Conservation (phyloP, 1,139 yeast species). For the Yamadazyma jaroonii region DNA sequence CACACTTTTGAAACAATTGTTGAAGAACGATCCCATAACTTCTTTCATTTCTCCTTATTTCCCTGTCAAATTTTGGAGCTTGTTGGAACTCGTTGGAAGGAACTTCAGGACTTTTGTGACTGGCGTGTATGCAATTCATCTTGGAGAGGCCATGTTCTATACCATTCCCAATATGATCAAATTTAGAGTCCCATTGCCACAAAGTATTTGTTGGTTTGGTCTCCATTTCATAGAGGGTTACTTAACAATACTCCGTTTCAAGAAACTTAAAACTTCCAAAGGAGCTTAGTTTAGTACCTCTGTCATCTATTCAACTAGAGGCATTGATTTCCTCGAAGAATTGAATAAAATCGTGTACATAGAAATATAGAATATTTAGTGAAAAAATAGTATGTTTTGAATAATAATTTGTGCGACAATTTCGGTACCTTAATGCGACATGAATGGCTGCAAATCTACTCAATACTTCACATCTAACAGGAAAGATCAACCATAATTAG, state of each 20-base stretch:
- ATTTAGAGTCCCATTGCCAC: conserved; percentile 55
- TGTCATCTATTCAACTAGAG: conserved; percentile 3
- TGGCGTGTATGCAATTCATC: conserved; percentile 39
- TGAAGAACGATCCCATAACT: conserved; percentile 28
- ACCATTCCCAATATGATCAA: conserved; percentile 44
- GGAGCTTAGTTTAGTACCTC: too few relatives aligned
- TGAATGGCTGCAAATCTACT: too few relatives aligned
- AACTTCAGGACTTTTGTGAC: conserved; percentile 16
- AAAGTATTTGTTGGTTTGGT: conserved; percentile 46
- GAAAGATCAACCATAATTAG: too few relatives aligned
- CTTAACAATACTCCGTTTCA: conserved; percentile 38
- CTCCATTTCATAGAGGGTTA: conserved; percentile 59
- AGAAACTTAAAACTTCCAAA: too few relatives aligned
- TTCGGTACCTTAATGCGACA: background rate
- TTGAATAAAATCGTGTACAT: conserved; percentile 44
- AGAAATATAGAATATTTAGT: too few relatives aligned
- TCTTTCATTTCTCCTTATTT: conserved; percentile 20
- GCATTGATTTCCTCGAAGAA: background rate
- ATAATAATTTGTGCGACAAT: background rate
- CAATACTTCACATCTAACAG: too few relatives aligned
- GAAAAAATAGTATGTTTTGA: too few relatives aligned
- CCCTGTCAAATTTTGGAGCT: conserved; percentile 19
- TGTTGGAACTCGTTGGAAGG: conserved; percentile 17
- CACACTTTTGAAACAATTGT: conserved; percentile 19
- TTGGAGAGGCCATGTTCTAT: conserved; percentile 39